phyloP scores from a whole-genome alignment of 495 filamentous ascomycete species.

The Aspergillus hancockii region DNA sequence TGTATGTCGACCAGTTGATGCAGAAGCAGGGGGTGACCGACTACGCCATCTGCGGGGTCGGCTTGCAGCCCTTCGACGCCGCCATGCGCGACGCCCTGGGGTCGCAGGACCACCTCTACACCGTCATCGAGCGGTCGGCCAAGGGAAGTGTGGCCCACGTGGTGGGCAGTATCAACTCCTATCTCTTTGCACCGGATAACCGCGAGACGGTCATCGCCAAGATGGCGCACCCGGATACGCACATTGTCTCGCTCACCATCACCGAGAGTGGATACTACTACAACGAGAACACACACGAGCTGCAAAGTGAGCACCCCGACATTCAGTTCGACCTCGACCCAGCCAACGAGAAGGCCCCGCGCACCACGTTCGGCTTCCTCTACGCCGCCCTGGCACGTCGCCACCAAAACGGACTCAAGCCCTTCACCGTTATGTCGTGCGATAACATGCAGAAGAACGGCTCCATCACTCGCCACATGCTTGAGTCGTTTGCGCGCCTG shows the following conservation, averaged over 20 bases:
- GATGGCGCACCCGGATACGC: conserved; percentile 52
- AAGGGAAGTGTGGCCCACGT: conserved; percentile 45
- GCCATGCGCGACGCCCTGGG: conserved; percentile 45
- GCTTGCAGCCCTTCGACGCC: conserved; percentile 46
- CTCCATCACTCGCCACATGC: conserved; percentile 50
- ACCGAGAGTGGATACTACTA: conserved; percentile 55
- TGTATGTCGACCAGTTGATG: conserved; percentile 50
- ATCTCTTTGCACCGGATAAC: conserved; percentile 47
- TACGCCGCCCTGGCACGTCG: conserved; percentile 46
- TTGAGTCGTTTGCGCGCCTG: conserved; percentile 44
- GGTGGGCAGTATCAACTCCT: conserved; percentile 52
- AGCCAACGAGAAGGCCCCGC: conserved; percentile 39
- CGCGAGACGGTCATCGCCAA: conserved; percentile 50
- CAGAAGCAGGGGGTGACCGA: conserved; percentile 43
- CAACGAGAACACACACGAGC: conserved; percentile 53
- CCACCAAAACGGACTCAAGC: conserved; percentile 40
- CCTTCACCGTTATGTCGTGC: conserved; percentile 53
- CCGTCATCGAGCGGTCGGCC: conserved; percentile 48
- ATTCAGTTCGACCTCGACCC: conserved; percentile 47
- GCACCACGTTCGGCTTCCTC: conserved; percentile 51
- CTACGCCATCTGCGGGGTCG: conserved; percentile 50
- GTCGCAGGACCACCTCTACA: conserved; percentile 51
- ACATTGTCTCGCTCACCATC: conserved; percentile 53
- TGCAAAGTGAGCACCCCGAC: conserved; percentile 45
- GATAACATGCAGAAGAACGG: conserved; percentile 57